Percentiles rank a stretch among this genome's conserved stretches.
phyloP scores from a whole-genome alignment of 768 basidiomycete species.

The Collybia nuda region DNA sequence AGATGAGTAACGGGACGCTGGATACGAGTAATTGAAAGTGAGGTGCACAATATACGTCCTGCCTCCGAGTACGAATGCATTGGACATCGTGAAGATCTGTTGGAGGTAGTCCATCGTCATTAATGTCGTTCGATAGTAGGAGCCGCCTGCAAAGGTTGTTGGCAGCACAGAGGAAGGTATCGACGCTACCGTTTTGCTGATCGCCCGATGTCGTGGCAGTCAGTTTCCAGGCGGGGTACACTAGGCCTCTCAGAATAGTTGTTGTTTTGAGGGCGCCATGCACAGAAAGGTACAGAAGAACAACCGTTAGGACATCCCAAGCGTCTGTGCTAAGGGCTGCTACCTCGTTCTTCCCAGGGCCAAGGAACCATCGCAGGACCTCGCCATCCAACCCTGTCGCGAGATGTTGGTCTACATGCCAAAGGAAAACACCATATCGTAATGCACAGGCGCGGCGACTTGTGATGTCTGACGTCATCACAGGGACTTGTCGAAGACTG shows the following conservation, averaged over 20 bases:
- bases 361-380: conserved; percentile 71
- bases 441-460: conserved; percentile 54
- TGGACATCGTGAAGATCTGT: conserved; percentile 64
- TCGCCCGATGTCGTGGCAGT: conserved; percentile 39
- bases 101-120: conserved; percentile 33
- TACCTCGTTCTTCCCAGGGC: conserved; percentile 65
- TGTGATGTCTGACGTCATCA: conserved; percentile 46
- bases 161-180: conserved; percentile 58
- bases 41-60: conserved; percentile 63
- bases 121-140: conserved; percentile 53
- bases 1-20: conserved; percentile 68
- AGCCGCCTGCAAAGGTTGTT: conserved; percentile 63
- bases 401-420: conserved; percentile 76
- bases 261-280: conserved; percentile 71
- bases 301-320: conserved; percentile 66
- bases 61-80: conserved; percentile 65
- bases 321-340: conserved; percentile 55
- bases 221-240: conserved; percentile 77
- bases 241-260: conserved; percentile 68
- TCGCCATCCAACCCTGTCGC: conserved; percentile 70
- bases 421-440: conserved; percentile 69
- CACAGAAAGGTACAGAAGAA: conserved; percentile 63
- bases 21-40: conserved; percentile 65
- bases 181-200: conserved; percentile 39
- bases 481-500: conserved; percentile 67